These are phyloP conservation scores for Kwoniella bestiolae DNA, from an alignment of 768 basidiomycete species.

Conservation along the genomic window DNA sequence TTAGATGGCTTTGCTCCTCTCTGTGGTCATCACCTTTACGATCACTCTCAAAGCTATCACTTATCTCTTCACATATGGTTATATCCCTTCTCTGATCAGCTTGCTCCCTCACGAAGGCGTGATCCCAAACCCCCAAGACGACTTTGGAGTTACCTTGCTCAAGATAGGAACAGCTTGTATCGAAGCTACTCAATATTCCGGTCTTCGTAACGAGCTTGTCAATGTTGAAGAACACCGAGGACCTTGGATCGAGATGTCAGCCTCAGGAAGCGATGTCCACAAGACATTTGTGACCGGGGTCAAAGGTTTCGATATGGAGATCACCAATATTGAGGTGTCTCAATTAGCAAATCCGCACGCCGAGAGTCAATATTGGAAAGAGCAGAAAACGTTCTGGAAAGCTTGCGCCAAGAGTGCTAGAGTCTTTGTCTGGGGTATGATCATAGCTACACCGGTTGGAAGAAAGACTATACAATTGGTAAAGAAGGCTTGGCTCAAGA, in stretches of 20 bases:
- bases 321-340: conserved; percentile 44
- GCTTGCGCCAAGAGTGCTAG: conserved; percentile 11
- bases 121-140: conserved; percentile 44
- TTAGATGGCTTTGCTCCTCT: conserved; percentile 46
- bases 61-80: conserved; percentile 49
- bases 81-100: conserved; percentile 44
- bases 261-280: conserved; percentile 24
- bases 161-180: conserved; percentile 52
- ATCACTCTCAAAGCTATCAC: conserved; percentile 42
- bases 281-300: conserved; percentile 3
- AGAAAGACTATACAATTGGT: conserved; percentile 14
- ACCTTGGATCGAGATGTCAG: conserved; percentile 41
- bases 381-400: conserved; percentile 36
- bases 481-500: conserved; percentile 11
- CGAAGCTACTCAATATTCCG: conserved; percentile 49
- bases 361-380: conserved; percentile 35
- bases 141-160: conserved; percentile 50
- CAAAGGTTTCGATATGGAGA: conserved; percentile 46
- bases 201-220: conserved; percentile 47
- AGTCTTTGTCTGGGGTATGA: conserved; percentile 17
- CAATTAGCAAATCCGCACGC: conserved; percentile 28
- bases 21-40: conserved; percentile 39
- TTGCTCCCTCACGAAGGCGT: conserved; percentile 47
- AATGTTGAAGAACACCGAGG: conserved; percentile 31
- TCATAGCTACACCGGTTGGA: conserved; percentile 36